phyloP scores from a whole-genome alignment of 192 early-diverging fungal species.

The Piromyces finnis region DNA sequence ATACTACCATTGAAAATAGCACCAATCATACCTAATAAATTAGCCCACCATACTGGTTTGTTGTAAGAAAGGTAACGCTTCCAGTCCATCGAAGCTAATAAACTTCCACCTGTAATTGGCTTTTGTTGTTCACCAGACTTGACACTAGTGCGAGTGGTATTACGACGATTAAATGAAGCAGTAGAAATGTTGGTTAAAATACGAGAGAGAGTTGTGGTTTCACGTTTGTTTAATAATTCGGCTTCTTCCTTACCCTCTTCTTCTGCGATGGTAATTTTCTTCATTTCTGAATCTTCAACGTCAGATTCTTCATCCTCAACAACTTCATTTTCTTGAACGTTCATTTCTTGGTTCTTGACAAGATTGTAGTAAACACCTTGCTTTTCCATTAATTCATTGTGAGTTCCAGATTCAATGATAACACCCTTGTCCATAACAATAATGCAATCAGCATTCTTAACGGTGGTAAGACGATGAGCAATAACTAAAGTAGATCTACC shows the following conservation, averaged over 20 bases:
- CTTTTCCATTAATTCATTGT: slow-evolving; percentile 48
- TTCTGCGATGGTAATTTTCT: no score
- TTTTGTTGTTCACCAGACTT: no score
- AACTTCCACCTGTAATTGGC: no score
- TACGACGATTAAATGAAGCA: no score
- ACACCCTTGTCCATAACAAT: slow-evolving; percentile 20
- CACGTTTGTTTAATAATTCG: no score
- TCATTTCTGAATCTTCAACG: no score
- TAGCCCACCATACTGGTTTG: not conserved
- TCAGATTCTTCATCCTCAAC: no score
- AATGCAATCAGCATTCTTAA: slow-evolving; percentile 45
- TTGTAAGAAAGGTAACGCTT: not conserved
- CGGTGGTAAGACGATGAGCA: slow-evolving; percentile 48
- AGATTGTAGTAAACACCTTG: slow-evolving; percentile 42
- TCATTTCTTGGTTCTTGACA: slow-evolving; percentile 26
- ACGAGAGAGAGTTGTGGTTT: no score
- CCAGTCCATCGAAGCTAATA: not conserved
- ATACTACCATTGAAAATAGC: not conserved
- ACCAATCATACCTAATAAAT: not conserved
- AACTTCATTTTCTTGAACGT: no score
- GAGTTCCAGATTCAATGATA: slow-evolving; percentile 49
- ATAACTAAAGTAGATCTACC: slow-evolving; percentile 51
- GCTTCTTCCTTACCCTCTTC: no score
- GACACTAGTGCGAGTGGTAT: no score
- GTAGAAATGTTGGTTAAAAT: no score